Conservation (phyloP, 1,139 yeast species). For the Saccharomycopsis crataegensis region DNA sequence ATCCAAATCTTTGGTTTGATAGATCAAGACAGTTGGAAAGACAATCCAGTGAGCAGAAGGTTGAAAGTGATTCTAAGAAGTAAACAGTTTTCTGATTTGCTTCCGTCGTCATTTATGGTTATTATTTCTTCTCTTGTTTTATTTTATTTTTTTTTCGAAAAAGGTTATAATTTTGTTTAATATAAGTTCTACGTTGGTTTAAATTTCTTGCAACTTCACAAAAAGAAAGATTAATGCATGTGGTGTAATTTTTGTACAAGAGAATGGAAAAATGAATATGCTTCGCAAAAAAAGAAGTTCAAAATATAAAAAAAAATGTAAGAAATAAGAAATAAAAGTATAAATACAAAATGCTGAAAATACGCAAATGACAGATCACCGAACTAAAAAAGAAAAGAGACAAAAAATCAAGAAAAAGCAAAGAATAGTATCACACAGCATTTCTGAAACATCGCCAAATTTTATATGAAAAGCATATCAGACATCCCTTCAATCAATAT, state of each 20-base stretch:
- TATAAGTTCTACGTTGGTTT: no score
- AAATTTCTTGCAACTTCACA: no score
- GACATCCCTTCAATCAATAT: neutral
- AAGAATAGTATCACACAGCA: neutral
- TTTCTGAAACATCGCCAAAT: no score
- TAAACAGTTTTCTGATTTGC: neutral
- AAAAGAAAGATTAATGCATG: no score
- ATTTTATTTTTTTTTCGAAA: neutral
- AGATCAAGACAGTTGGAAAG: conserved; percentile 39
- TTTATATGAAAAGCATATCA: no score
- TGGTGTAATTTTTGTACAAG: no score
- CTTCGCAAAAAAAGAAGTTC: neutral
- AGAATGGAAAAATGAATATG: no score
- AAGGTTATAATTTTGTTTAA: neutral
- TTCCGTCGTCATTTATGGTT: no score
- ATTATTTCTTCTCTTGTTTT: neutral
- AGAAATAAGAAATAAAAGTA: neutral
- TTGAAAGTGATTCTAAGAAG: neutral
- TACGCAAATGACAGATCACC: neutral
- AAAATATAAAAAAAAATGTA: neutral
- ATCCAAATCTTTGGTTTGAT: conserved; percentile 85
- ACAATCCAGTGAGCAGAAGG: neutral
- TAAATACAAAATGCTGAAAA: neutral
- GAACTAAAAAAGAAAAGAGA: neutral
- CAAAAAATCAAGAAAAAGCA: neutral